Conservation (phyloP, 352 stramenopile species). For the Globisporangium okanoganense region DNA sequence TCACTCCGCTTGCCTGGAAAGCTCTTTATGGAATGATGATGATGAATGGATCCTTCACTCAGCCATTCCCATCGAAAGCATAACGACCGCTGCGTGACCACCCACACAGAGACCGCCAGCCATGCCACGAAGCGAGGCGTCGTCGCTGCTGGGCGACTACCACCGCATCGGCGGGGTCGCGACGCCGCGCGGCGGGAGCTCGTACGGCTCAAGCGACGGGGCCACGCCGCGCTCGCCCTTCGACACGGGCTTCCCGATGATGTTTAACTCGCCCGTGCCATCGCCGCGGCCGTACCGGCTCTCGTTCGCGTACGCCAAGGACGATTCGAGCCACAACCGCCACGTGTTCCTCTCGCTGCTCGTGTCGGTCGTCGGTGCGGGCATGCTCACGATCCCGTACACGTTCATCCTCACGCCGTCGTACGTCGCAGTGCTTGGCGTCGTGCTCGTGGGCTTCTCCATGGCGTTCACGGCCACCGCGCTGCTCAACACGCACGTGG, state of each 20-base stretch:
- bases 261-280: conserved; percentile 53
- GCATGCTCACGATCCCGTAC: conserved; percentile 69
- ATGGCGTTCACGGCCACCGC: conserved; percentile 60
- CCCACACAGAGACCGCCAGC: neutral
- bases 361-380: conserved; percentile 71
- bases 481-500: conserved; percentile 54
- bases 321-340: conserved; percentile 9
- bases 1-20: too few species aligned
- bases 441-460: conserved; percentile 42
- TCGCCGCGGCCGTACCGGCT: conserved; percentile 53
- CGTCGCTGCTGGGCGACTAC: conserved; percentile 16
- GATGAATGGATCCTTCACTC: too few species aligned
- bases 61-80: too few species aligned
- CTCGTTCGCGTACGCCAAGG: conserved; percentile 36
- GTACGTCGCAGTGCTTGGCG: conserved; percentile 32
- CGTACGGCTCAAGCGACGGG: conserved; percentile 11
- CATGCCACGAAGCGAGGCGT: conserved; percentile 8
- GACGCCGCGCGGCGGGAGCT: conserved; percentile 5
- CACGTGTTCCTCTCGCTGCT: conserved; percentile 77
- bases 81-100: neutral
- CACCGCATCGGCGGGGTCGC: conserved; percentile 11
- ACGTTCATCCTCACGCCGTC: conserved; percentile 55
- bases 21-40: too few species aligned
- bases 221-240: conserved; percentile 51
- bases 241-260: conserved; percentile 65